Conservation (phyloP, 73 alveolate genomes). For the Paramecium octaurelia region DNA sequence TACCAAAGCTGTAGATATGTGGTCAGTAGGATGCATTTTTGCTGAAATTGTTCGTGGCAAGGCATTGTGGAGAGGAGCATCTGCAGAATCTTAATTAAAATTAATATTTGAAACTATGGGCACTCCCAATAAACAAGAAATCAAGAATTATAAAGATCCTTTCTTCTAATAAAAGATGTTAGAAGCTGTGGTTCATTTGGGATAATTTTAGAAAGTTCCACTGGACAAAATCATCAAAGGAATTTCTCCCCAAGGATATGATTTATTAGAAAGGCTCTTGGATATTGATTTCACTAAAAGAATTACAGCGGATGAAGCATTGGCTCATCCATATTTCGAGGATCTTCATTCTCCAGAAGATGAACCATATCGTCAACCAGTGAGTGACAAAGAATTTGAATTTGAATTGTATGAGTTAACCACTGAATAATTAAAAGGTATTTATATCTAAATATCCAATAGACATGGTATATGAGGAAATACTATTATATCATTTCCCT, state of each 20-base stretch:
- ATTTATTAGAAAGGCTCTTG: slow-evolving; percentile 69
- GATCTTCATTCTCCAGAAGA: slow-evolving; percentile 78
- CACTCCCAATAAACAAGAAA: slow-evolving; percentile 58
- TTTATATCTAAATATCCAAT: not conserved
- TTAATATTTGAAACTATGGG: slow-evolving; percentile 63
- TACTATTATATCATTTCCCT: slow-evolving; percentile 68
- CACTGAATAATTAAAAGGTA: slow-evolving; percentile 60
- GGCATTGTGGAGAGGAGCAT: slow-evolving; percentile 66
- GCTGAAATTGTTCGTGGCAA: slow-evolving; percentile 61
- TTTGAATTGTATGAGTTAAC: slow-evolving; percentile 62
- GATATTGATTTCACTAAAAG: slow-evolving; percentile 72
- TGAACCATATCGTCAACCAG: slow-evolving; percentile 68
- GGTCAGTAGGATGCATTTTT: slow-evolving; percentile 72
- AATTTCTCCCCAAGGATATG: slow-evolving; percentile 75
- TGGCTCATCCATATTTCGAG: slow-evolving; percentile 81
- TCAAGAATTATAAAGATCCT: not conserved
- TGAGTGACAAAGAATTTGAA: slow-evolving; percentile 64
- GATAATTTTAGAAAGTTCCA: slow-evolving; percentile 53
- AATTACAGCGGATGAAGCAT: slow-evolving; percentile 69
- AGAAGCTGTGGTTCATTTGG: slow-evolving; percentile 28
- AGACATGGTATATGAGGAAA: slow-evolving; percentile 74
- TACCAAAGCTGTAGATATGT: slow-evolving; percentile 66
- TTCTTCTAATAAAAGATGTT: slow-evolving; percentile 8
- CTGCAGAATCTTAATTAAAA: slow-evolving; percentile 56
- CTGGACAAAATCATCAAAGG: slow-evolving; percentile 64